Evolutionary conservation across 2,329 filamentous ascomycete species (phyloP).

Genomic region (Hirsutella minnesotensis): DNA sequence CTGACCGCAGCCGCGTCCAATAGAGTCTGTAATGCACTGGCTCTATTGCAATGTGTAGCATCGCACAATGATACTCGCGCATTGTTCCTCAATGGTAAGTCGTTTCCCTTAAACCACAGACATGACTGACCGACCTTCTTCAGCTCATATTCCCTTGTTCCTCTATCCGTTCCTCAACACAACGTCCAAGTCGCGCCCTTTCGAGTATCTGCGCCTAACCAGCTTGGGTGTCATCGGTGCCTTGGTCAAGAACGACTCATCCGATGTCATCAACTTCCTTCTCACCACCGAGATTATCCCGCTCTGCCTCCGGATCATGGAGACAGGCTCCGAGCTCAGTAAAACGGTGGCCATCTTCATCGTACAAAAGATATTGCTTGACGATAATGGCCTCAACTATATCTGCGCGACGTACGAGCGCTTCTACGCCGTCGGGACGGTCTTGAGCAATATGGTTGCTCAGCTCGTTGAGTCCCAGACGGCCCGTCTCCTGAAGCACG

Average conservation of each 20-base stretch:
- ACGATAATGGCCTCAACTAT: conserved; percentile 93
- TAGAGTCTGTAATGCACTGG: conserved; percentile 92
- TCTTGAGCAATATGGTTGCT: conserved; percentile 96
- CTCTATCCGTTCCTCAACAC: conserved; percentile 98
- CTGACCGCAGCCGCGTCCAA: conserved; percentile 96
- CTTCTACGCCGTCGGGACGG: conserved; percentile 95
- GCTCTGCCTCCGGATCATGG: conserved; percentile 95
- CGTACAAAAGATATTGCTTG: conserved; percentile 94
- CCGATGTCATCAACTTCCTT: conserved; percentile 97
- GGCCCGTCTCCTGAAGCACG: conserved; percentile 88
- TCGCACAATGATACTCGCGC: conserved; percentile 94
- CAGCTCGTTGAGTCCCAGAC: conserved; percentile 97
- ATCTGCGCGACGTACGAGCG: conserved; percentile 98
- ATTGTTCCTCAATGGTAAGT: conserved; percentile 79
- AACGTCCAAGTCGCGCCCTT: conserved; percentile 92
- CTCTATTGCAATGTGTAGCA: conserved; percentile 90
- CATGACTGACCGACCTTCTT: conserved; percentile 5
- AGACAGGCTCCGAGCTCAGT: conserved; percentile 93
- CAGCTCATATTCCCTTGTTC: conserved; percentile 94
- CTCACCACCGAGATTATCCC: conserved; percentile 98
- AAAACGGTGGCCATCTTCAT: conserved; percentile 99
- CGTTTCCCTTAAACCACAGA: neutral
- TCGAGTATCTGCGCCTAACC: conserved; percentile 92
- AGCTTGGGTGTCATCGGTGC: conserved; percentile 94
- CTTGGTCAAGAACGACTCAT: conserved; percentile 96